Evolutionary conservation across 495 filamentous ascomycete genomes (phyloP).

Genomic region (Neohortaea acidophila): DNA sequence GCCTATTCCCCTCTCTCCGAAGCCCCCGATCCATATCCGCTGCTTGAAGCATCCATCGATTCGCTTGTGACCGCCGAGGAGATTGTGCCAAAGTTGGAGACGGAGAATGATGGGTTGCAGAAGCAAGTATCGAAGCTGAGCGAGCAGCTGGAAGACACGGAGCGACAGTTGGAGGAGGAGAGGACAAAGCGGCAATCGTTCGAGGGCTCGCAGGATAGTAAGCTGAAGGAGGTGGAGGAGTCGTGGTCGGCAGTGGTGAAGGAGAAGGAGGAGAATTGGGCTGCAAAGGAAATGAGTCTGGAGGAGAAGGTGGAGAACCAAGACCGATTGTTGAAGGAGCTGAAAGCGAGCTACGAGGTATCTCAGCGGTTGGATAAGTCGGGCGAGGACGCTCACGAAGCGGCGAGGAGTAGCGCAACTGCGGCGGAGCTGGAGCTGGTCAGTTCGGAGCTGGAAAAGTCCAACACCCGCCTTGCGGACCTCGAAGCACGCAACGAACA

Average conservation of each 20-base stretch:
- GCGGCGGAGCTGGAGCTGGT: constrained; percentile 90
- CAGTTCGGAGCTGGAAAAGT: constrained; percentile 77
- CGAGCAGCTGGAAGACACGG: constrained; percentile 78
- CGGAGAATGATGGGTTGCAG: constrained; percentile 76
- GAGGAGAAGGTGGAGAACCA: constrained; percentile 92
- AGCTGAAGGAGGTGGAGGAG: constrained; percentile 69
- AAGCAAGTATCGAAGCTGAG: constrained; percentile 64
- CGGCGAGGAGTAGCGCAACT: constrained; percentile 43
- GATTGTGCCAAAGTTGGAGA: constrained; percentile 68
- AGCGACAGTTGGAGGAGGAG: constrained; percentile 59
- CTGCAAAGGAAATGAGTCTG: constrained; percentile 77
- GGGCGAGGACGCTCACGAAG: constrained; percentile 42
- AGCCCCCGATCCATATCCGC: constrained; percentile 88
- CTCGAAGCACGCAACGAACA: constrained; percentile 92
- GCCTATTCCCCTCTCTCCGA: constrained; percentile 87
- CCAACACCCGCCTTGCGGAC: constrained; percentile 72
- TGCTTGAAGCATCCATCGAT: constrained; percentile 91
- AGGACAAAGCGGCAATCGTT: constrained; percentile 52
- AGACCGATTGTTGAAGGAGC: constrained; percentile 77
- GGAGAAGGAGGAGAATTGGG: constrained; percentile 94
- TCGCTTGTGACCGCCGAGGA: constrained; percentile 82
- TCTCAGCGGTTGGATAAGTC: constrained; percentile 69
- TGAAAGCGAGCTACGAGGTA: constrained; percentile 95
- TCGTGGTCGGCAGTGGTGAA: constrained; percentile 85
- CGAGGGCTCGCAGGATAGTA: constrained; percentile 60